Conservation (phyloP, 345 rosid species). For the Melastoma malabathricum region DNA sequence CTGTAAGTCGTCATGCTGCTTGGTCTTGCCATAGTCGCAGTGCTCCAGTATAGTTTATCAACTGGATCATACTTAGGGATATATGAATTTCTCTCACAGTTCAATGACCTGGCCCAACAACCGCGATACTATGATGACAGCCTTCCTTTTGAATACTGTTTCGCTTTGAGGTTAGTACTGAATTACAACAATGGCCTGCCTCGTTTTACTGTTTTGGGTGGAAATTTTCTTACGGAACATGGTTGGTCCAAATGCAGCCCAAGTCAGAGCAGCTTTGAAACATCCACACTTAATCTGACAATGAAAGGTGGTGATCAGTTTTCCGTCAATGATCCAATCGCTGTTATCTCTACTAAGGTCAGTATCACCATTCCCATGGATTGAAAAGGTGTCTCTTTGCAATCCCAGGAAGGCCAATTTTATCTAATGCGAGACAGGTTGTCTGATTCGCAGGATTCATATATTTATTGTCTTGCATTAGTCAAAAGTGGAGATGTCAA, state of each 20-base stretch:
- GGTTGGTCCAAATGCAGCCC: constrained; percentile 21
- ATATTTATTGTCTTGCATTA: constrained; percentile 58
- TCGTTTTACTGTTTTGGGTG: constrained; percentile 1
- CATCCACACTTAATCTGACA: constrained; percentile 48
- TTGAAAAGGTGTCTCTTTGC: constrained; percentile 5
- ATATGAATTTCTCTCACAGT: constrained; percentile 34
- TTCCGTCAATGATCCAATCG: constrained; percentile 42
- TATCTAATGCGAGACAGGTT: constrained; percentile 1
- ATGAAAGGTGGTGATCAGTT: constrained; percentile 72
- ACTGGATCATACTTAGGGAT: neutral
- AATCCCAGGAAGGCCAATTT: constrained; percentile 1
- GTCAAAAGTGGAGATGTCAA: constrained; percentile 62
- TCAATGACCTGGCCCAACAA: constrained; percentile 38
- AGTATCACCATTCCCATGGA: neutral
- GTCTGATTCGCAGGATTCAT: constrained; percentile 23
- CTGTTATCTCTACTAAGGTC: constrained; percentile 24
- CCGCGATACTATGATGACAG: constrained; percentile 22
- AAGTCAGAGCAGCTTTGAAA: constrained; percentile 22
- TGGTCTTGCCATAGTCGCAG: too few relatives aligned
- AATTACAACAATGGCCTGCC: neutral
- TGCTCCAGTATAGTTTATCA: neutral
- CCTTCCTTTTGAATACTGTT: constrained; percentile 81
- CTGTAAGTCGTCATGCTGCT: constrained; percentile 20
- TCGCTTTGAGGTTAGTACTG: constrained; percentile 39
- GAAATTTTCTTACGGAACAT: neutral